A percentile compares a stretch with the other conserved stretches of the same genome.
These are phyloP conservation scores for Zizania palustris DNA, from an alignment of 202 grass and related monocot species.

Conservation along the genomic window DNA sequence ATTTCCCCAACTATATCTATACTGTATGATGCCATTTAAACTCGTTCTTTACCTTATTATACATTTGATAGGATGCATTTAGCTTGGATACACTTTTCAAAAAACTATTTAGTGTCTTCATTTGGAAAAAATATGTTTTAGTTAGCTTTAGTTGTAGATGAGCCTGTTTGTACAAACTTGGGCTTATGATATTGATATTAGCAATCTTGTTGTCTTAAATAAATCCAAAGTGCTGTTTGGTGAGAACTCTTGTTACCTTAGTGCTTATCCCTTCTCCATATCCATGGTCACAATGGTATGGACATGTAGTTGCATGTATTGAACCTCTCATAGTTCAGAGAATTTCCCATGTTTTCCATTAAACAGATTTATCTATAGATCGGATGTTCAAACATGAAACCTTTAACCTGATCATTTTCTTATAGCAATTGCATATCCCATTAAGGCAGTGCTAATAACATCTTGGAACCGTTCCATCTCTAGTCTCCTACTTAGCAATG, in stretches of 20 bases:
- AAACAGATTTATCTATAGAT: too few species aligned
- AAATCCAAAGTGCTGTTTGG: neutral
- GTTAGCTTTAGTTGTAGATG: neutral
- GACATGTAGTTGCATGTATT: too few species aligned
- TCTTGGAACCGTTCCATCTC: neutral
- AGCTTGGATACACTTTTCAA: neutral
- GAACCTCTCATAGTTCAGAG: too few species aligned
- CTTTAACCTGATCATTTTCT: too few species aligned
- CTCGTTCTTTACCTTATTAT: conserved; percentile 2
- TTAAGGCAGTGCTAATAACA: neutral
- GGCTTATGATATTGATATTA: neutral
- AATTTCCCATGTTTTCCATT: too few species aligned
- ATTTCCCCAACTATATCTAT: too few species aligned
- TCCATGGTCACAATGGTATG: too few species aligned
- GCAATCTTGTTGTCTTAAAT: neutral
- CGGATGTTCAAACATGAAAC: too few species aligned
- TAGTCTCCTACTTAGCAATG: conserved; percentile 1
- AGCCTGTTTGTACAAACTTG: neutral
- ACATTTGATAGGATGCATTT: neutral
- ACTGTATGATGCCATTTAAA: neutral
- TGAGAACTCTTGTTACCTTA: neutral
- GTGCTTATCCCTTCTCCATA: neutral
- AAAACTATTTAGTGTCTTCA: neutral
- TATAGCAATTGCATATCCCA: too few species aligned
- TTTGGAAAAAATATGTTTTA: neutral